phyloP scores from a whole-genome alignment of 208 protist genomes.

The Crithidia expoeki region DNA sequence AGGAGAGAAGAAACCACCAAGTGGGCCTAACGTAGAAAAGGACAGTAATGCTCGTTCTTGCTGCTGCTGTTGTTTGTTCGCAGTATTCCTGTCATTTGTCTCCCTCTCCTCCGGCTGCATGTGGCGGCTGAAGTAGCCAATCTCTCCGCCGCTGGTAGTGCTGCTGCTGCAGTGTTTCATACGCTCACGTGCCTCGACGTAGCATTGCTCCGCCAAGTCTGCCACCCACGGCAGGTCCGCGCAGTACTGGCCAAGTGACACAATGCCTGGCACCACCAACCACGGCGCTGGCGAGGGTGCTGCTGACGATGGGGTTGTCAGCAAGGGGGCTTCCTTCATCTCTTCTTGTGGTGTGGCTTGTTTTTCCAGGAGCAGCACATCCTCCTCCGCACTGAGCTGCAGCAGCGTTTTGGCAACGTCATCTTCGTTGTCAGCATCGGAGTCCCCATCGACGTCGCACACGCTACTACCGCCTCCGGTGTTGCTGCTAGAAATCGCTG shows the following conservation, averaged over 20 bases:
- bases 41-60: not conserved
- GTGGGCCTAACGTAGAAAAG: conserved; percentile 4
- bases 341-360: not conserved
- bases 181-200: conserved; percentile 25
- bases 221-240: conserved; percentile 38
- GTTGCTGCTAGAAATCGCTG: too few species aligned
- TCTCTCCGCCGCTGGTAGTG: conserved; percentile 3
- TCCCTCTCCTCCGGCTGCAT: conserved; percentile 10
- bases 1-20: conserved; percentile 17
- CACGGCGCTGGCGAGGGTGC: not conserved
- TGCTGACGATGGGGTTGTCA: not conserved
- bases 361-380: too few species aligned
- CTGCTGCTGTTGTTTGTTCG: not conserved
- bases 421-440: conserved; percentile 11
- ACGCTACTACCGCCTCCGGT: conserved; percentile 3
- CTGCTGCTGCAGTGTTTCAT: conserved; percentile 20
- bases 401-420: conserved; percentile 4
- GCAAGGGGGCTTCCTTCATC: not conserved
- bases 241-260: conserved; percentile 44
- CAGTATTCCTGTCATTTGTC: not conserved
- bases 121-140: conserved; percentile 27
- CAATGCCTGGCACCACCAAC: conserved; percentile 39
- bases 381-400: conserved; percentile 17
- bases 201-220: conserved; percentile 29
- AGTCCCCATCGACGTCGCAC: conserved; percentile 13